Evolutionary conservation across 2,329 filamentous ascomycete species (phyloP).

Genomic region (Botrytis tulipae): DNA sequence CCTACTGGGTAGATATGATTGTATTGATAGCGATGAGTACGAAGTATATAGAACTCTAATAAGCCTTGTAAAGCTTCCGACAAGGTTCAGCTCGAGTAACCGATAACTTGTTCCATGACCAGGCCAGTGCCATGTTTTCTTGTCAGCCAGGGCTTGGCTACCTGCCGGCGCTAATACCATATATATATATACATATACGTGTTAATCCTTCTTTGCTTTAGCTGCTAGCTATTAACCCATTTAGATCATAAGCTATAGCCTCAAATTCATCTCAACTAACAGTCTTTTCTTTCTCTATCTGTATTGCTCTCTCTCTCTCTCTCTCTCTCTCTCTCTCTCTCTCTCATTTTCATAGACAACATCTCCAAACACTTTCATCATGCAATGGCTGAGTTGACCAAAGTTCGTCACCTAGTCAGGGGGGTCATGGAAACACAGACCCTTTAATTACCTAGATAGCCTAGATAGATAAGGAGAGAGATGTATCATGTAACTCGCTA

Average conservation of each 20-base stretch:
- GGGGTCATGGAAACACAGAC: not conserved
- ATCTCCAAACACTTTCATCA: not conserved
- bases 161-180: constrained; percentile 4
- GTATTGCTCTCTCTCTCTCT: not conserved
- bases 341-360: not conserved
- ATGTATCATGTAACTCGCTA: not conserved
- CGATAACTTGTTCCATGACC: not conserved
- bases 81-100: not conserved
- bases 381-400: not conserved
- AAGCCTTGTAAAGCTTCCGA: not conserved
- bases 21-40: not conserved
- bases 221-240: not conserved
- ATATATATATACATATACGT: not conserved
- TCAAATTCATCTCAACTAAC: not conserved
- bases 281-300: not conserved
- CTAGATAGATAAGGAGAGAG: not conserved
- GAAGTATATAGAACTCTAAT: not conserved
- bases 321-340: not conserved
- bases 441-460: not conserved
- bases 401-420: not conserved
- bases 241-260: not conserved
- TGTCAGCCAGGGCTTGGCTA: constrained; percentile 4
- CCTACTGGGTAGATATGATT: not conserved
- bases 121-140: not conserved
- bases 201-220: not conserved